Percentiles rank a stretch among this genome's conserved stretches.
Evolutionary conservation across 106 monocot species (phyloP).

Genomic region (Gastrodia elata): DNA sequence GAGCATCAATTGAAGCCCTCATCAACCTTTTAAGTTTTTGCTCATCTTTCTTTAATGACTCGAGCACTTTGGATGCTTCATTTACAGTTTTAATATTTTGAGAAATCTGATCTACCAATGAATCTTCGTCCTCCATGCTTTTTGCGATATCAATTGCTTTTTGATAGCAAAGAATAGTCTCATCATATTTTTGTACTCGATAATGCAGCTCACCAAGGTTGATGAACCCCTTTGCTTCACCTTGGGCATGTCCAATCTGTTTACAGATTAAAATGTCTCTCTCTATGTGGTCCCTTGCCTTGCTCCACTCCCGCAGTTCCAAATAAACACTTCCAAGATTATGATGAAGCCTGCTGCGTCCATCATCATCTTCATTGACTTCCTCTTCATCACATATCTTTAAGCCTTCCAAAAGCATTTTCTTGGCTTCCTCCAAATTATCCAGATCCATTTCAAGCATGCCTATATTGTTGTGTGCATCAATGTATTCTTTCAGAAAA

Average conservation of each 20-base stretch:
- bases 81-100: slow-evolving; percentile 59
- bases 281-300: slow-evolving; percentile 75
- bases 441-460: slow-evolving; percentile 93
- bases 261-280: slow-evolving; percentile 80
- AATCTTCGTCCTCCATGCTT: slow-evolving; percentile 75
- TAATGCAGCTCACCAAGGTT: slow-evolving; percentile 83
- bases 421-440: slow-evolving; percentile 82
- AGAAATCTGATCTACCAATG: slow-evolving; percentile 60
- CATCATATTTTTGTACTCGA: slow-evolving; percentile 70
- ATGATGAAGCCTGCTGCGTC: slow-evolving; percentile 73
- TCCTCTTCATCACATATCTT: slow-evolving; percentile 93
- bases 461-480: slow-evolving; percentile 90
- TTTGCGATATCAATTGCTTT: slow-evolving; percentile 68
- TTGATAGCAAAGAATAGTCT: slow-evolving; percentile 70
- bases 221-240: slow-evolving; percentile 87
- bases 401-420: slow-evolving; percentile 64
- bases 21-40: slow-evolving; percentile 65
- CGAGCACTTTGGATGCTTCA: slow-evolving; percentile 58
- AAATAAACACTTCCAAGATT: slow-evolving; percentile 84
- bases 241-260: slow-evolving; percentile 66
- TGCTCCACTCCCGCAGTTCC: slow-evolving; percentile 64
- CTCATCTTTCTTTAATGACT: slow-evolving; percentile 61
- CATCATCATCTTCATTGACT: slow-evolving; percentile 68
- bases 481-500: slow-evolving; percentile 77
- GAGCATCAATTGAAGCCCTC: slow-evolving; percentile 44